Evolutionary conservation across 768 basidiomycete genomes (phyloP), one percentile per base, ranked within the genome.

Genomic region (Myochromella boudieri): DNA sequence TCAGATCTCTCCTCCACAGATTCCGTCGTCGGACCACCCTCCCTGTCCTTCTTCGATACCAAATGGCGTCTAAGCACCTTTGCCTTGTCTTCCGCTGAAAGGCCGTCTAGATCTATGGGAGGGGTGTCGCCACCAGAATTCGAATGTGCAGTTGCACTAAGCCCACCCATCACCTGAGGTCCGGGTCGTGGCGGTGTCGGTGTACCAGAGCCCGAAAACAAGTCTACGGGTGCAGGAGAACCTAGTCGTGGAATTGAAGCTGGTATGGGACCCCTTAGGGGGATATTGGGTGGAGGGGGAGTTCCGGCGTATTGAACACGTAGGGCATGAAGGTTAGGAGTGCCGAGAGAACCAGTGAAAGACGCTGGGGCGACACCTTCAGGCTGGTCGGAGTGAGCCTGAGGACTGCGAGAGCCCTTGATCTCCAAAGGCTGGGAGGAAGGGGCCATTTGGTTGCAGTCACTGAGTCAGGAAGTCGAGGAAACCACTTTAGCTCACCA

Each of bases 71-170:
- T 72, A 14, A 97, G 67, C 1, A 97, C 80, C 57, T 78, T 81
- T 2, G 84, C 85, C 68, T 92, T 97, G 60, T 94, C 90, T 52
- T 91, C 89, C 17, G 87, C 85, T 0, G 87, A 76, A 21, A 92
- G 67, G 20, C 75, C 80, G 17, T 87, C 85, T 11, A 87, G 57
- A 50, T 75, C 73, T 14, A 56, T 58, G 46, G 54, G 67, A 47
- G 62, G 61, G 11, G 59, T 67, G 45, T 60, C 66, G 51, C 64
- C 32, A 37, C 61, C 54, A 50, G 59, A 6, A 58, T 37, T 8
- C 11, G 49, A 36, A 69, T 65, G 18, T 65, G 63, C 20, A 3
- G 51, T 45, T n/a, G 74, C 67, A 37, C 60, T 66, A 41, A 74
- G 67, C 31, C 68, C 68, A 43, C 74, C 67, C 26, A 73, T 52